Evolutionary conservation across 2,329 filamentous ascomycete species (phyloP).

Genomic region (Phaeomoniella chlamydospora): DNA sequence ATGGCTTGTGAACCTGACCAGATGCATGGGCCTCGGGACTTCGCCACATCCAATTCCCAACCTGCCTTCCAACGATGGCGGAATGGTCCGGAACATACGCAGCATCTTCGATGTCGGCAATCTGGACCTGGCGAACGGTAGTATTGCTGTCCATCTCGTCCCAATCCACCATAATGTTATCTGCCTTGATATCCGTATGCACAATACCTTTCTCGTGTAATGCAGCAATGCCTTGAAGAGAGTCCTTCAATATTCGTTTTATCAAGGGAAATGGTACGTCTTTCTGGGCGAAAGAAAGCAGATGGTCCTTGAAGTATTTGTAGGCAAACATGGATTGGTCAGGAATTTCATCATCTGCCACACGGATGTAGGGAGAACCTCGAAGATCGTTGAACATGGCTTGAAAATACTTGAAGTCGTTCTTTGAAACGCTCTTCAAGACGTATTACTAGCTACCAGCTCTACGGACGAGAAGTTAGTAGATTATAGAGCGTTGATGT

Average conservation of each 20-base stretch:
- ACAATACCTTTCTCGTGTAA: slow-evolving; percentile 18
- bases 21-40: slow-evolving; percentile 20
- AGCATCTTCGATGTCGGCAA: slow-evolving; percentile 16
- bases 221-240: slow-evolving; percentile 20
- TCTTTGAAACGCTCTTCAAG: slow-evolving; percentile 12
- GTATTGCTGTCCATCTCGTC: slow-evolving; percentile 8
- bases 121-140: slow-evolving; percentile 13
- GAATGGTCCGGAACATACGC: slow-evolving; percentile 3
- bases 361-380: slow-evolving; percentile 21
- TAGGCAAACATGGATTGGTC: slow-evolving; percentile 31
- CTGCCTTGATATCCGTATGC: slow-evolving; percentile 22
- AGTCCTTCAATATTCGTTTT: slow-evolving; percentile 29
- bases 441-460: slow-evolving; percentile 11
- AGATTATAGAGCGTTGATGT: slow-evolving; percentile 2
- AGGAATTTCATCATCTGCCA: slow-evolving; percentile 26
- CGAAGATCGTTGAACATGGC: slow-evolving; percentile 7
- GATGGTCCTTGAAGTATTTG: slow-evolving; percentile 26
- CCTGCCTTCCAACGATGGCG: slow-evolving; percentile 12
- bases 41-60: slow-evolving; percentile 19
- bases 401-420: slow-evolving; percentile 10
- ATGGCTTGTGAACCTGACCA: slow-evolving; percentile 15
- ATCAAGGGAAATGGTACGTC: slow-evolving; percentile 20
- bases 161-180: slow-evolving; percentile 21
- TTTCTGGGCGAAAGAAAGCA: slow-evolving; percentile 27
- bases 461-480: slow-evolving; percentile 3